Conservation (phyloP, 306 rosid genomes). For the Hippophae tibetana region DNA sequence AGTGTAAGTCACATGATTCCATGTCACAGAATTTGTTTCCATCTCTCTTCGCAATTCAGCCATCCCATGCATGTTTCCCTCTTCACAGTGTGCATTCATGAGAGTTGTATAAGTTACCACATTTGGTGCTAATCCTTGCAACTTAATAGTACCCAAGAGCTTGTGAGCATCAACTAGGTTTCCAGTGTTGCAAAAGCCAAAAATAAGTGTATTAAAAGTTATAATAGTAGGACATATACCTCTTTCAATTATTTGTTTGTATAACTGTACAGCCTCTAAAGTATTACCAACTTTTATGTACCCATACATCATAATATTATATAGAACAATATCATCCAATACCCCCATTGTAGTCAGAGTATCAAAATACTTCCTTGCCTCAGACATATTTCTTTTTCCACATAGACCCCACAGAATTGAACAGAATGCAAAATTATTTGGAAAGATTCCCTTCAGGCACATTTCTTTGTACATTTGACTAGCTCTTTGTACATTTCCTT, state of each 20-base stretch:
- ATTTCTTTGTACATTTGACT: slow-evolving; percentile 31
- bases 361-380: slow-evolving; percentile 43
- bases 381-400: slow-evolving; percentile 26
- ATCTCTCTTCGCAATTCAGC: slow-evolving; percentile 26
- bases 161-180: slow-evolving; percentile 29
- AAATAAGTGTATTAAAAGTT: slow-evolving; percentile 36
- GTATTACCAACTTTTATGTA: slow-evolving; percentile 30
- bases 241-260: slow-evolving; percentile 23
- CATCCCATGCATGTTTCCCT: slow-evolving; percentile 26
- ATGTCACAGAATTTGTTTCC: slow-evolving; percentile 28
- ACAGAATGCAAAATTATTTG: slow-evolving; percentile 27
- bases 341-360: slow-evolving; percentile 7
- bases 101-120: slow-evolving; percentile 42
- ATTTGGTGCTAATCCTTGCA: slow-evolving; percentile 32
- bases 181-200: slow-evolving; percentile 39
- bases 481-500: slow-evolving; percentile 37
- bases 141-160: slow-evolving; percentile 26
- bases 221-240: slow-evolving; percentile 34
- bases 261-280: slow-evolving; percentile 28
- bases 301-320: slow-evolving; percentile 43
- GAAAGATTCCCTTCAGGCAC: slow-evolving; percentile 31
- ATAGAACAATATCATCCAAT: slow-evolving; percentile 30
- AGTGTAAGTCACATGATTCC: slow-evolving; percentile 38
- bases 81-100: slow-evolving; percentile 40
- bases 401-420: slow-evolving; percentile 32